A percentile compares a stretch with the other conserved stretches of the same genome.
Conservation (phyloP, 1,139 yeast genomes). For the Maudiozyma humilis region DNA sequence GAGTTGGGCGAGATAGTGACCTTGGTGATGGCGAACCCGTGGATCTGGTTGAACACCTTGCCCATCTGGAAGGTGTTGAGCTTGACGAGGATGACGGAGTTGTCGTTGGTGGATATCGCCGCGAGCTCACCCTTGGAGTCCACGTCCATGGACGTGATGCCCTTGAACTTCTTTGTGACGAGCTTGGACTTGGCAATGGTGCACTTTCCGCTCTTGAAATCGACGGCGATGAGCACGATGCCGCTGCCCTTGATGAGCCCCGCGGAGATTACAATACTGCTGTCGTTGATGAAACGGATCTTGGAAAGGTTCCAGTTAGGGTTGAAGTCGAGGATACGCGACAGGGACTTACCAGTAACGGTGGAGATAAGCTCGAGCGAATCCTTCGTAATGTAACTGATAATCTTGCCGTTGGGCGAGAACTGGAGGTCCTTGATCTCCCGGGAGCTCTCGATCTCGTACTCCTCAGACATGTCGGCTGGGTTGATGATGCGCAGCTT, state of each 20-base stretch:
- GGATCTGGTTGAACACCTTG: conserved; percentile 53
- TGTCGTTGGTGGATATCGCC: conserved; percentile 71
- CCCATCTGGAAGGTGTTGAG: conserved; percentile 46
- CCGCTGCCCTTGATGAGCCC: conserved; percentile 42
- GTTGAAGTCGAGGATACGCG: conserved; percentile 30
- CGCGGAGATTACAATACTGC: conserved; percentile 47
- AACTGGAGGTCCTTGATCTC: conserved; percentile 43
- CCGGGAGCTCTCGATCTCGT: conserved; percentile 42
- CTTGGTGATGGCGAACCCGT: conserved; percentile 73
- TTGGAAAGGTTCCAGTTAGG: conserved; percentile 41
- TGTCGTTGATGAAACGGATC: conserved; percentile 48
- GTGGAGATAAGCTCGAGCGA: conserved; percentile 44
- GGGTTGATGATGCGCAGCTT: conserved; percentile 51
- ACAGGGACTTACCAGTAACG: conserved; percentile 35
- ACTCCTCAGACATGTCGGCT: conserved; percentile 41
- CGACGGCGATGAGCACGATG: conserved; percentile 29
- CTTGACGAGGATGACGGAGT: conserved; percentile 53
- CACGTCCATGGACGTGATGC: conserved; percentile 63
- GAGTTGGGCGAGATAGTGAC: conserved; percentile 66
- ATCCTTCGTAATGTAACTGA: conserved; percentile 49
- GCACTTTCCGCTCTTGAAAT: conserved; percentile 29
- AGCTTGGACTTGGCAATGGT: conserved; percentile 37
- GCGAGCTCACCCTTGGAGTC: conserved; percentile 39
- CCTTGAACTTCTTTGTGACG: conserved; percentile 49
- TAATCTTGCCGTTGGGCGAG: conserved; percentile 42